phyloP scores from a whole-genome alignment of 805 yeast genomes.

The Candida yuanshanica region DNA sequence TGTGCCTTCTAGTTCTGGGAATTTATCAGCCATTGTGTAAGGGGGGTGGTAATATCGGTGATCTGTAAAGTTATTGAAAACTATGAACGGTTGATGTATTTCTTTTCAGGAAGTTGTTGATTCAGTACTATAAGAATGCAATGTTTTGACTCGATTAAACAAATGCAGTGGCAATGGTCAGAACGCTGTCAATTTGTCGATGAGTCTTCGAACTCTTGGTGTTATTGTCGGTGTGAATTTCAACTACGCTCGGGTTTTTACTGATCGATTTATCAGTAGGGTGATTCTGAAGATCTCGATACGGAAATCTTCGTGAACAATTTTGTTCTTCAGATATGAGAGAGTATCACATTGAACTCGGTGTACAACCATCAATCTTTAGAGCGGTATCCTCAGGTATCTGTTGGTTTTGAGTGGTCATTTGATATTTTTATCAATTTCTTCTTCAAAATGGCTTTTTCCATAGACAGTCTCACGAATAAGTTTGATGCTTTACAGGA shows the following conservation, averaged over 20 bases:
- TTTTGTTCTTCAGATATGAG: not conserved
- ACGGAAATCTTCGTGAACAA: not conserved
- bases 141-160: not conserved
- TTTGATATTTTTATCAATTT: not conserved
- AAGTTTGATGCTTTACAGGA: conserved; percentile 46
- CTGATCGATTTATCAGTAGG: too few species aligned
- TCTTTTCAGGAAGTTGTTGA: not conserved
- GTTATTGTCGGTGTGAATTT: too few species aligned
- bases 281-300: not conserved
- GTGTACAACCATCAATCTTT: too few species aligned
- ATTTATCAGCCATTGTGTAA: conserved; percentile 60
- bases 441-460: conserved; percentile 40
- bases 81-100: not conserved
- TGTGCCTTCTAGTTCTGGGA: conserved; percentile 55
- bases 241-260: too few species aligned
- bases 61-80: not conserved
- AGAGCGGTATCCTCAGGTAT: too few species aligned
- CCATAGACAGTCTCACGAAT: conserved; percentile 41
- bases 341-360: too few species aligned
- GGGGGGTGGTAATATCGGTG: not conserved
- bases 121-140: too few species aligned
- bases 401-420: not conserved
- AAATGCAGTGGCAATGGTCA: not conserved
- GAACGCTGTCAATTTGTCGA: not conserved
- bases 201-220: not conserved